Evolutionary conservation across 23 red algal genomes (phyloP).

Genomic region (Cyanidioschyzon merolae): DNA sequence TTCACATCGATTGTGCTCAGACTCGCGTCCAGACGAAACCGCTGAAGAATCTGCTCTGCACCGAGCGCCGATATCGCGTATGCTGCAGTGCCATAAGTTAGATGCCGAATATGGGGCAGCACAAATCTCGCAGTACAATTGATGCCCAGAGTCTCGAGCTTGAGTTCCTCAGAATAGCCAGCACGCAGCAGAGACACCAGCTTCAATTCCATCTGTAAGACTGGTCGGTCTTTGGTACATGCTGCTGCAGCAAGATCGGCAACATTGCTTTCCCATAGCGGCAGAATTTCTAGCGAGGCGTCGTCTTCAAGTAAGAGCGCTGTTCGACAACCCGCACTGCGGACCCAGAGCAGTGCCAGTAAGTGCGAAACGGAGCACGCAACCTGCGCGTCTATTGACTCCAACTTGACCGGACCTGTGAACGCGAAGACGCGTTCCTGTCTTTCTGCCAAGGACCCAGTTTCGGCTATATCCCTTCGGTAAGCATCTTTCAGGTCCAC

Average conservation of each 20-base stretch:
- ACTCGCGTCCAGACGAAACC: not conserved
- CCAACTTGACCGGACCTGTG: not conserved
- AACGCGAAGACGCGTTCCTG: not conserved
- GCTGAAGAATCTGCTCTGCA: not conserved
- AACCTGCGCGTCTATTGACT: not conserved
- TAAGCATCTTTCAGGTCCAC: not conserved
- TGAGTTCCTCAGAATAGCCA: not conserved
- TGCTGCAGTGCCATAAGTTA: slow-evolving; percentile 9
- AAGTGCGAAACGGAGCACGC: slow-evolving; percentile 9
- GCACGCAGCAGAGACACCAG: not conserved
- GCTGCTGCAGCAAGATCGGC: not conserved
- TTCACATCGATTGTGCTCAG: not conserved
- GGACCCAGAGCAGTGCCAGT: not conserved
- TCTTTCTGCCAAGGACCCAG: not conserved
- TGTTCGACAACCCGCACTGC: not conserved
- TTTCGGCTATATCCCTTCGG: not conserved
- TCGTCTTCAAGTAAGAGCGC: slow-evolving; percentile 1
- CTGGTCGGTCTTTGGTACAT: not conserved
- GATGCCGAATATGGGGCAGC: slow-evolving; percentile 6
- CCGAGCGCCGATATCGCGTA: slow-evolving; percentile 4
- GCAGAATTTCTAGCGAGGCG: not conserved
- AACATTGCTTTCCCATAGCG: slow-evolving; percentile 1
- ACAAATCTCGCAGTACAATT: not conserved
- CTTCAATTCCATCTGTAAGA: slow-evolving; percentile 11
- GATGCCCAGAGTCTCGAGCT: not conserved